Percentiles rank a stretch among this genome's conserved stretches.
Evolutionary conservation across 192 early-diverging fungal genomes (phyloP).

Genomic region (Umbelopsis sp.): DNA sequence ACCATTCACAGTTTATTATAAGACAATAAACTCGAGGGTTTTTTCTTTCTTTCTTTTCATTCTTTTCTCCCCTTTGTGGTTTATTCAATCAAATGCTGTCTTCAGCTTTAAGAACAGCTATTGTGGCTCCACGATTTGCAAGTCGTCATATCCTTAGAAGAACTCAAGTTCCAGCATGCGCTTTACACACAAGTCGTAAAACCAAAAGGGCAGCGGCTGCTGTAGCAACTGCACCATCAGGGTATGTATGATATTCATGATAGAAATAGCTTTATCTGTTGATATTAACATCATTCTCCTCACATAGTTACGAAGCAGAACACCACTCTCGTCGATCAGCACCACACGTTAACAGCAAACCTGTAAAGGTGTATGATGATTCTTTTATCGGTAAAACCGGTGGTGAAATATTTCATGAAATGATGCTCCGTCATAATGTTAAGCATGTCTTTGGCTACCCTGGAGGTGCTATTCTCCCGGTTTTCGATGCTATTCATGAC

Average conservation of each 20-base stretch:
- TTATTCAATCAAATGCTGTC: not conserved
- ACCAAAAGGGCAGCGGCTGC: constrained; percentile 15
- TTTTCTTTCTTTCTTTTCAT: not conserved
- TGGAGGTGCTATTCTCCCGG: constrained; percentile 97
- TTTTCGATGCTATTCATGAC: constrained; percentile 98
- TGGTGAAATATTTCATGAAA: constrained; percentile 98
- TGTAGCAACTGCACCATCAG: not conserved
- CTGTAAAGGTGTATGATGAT: constrained; percentile 61
- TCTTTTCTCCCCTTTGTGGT: not conserved
- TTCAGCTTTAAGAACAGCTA: constrained; percentile 2
- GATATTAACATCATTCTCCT: constrained; percentile 2
- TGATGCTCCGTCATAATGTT: constrained; percentile 95
- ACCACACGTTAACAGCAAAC: not conserved
- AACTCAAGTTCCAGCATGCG: constrained; percentile 11
- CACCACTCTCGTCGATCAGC: not conserved
- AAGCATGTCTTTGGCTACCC: constrained; percentile 98
- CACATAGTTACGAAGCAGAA: not conserved
- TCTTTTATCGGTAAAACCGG: constrained; percentile 96
- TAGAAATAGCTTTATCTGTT: not conserved
- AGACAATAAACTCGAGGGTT: not conserved
- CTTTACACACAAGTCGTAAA: constrained; percentile 21
- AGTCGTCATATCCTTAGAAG: constrained; percentile 1
- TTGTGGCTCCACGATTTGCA: not conserved
- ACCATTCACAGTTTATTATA: not conserved
- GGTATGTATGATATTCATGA: not conserved